Evolutionary conservation across 192 early-diverging fungal genomes (phyloP), one percentile per base, ranked within the genome.

Genomic region (Coemansia sp.): DNA sequence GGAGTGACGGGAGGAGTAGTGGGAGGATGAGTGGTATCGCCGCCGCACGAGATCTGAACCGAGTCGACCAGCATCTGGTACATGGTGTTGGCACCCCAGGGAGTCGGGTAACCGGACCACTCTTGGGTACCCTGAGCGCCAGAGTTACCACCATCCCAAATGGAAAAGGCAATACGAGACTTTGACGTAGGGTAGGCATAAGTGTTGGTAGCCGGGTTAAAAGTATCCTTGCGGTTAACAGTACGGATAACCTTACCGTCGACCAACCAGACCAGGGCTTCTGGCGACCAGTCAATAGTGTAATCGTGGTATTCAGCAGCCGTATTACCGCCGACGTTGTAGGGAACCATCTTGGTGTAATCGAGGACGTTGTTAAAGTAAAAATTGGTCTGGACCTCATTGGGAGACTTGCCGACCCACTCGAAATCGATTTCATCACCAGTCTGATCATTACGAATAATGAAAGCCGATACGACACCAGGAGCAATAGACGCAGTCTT

Each of bases 351-450:
- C 72, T 86, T 78, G 5, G 70, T 83, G 69, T 88, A 90, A 65
- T 89, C 86, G 22, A 89, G 72, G 55, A 79, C 46, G 13, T 76
- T 71, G 52, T 83, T 70, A 68, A 76, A 88, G 74, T 90, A 90
- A 71, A 78, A 92, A 78, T 92, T 92, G 41, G 88, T 87, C 79
- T 92, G 88, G 36, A 87, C 88, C 70, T 85, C 61, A 10, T 52
- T 65, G 33, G 83, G 79, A 16, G 78, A 24, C 57, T 75, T 71
- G n/a, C 90, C 90, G 47, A 92, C 87, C 83, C 84, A 90, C 74
- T 90, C 88, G 72, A 86, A 89, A 74, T 92, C 90, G 34, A 92
- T 86, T 68, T 92, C 90, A 66, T 92, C 89, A 43, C 87, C 87
- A 29, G 63, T 85, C 69, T 75, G 65, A 53, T 81, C 79, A 69